These are phyloP conservation scores for Coccomyxa sp. DNA, from an alignment of 139 green algal genomes.

Conservation along the genomic window DNA sequence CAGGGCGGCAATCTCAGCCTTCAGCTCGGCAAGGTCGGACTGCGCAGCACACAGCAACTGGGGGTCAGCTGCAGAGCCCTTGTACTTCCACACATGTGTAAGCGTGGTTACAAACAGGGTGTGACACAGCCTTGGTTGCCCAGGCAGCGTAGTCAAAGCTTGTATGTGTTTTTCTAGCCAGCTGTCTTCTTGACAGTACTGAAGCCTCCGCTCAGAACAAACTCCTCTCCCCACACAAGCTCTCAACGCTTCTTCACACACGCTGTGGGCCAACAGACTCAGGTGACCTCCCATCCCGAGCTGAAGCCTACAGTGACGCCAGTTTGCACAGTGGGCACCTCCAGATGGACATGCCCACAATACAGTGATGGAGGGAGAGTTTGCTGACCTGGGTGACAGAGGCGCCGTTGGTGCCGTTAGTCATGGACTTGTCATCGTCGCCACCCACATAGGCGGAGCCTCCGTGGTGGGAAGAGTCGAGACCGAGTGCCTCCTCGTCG, in stretches of 20 bases:
- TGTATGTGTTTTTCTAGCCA: neutral
- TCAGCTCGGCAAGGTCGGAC: neutral
- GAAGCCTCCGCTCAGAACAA: neutral
- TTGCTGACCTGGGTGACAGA: neutral
- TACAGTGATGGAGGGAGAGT: neutral
- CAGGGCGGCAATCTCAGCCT: neutral
- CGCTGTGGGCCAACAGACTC: neutral
- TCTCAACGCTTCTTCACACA: neutral
- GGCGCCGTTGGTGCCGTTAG: neutral
- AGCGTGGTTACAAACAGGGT: neutral
- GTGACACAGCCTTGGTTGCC: neutral
- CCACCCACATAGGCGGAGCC: constrained; percentile 4
- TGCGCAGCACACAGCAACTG: neutral
- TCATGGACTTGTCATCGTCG: constrained; percentile 2
- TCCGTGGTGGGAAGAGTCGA: constrained; percentile 67
- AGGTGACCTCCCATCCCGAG: neutral
- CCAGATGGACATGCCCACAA: neutral
- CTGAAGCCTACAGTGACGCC: neutral
- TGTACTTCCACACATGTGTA: neutral
- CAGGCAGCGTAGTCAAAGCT: neutral
- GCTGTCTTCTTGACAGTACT: neutral
- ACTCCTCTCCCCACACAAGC: neutral
- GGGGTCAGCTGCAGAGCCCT: neutral
- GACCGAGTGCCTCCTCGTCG: constrained; percentile 59
- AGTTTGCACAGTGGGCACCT: neutral